A percentile compares a stretch with the other conserved stretches of the same genome.
These are phyloP conservation scores for Zygosaccharomyces bisporus DNA, from an alignment of 805 yeast genomes.

Conservation along the genomic window DNA sequence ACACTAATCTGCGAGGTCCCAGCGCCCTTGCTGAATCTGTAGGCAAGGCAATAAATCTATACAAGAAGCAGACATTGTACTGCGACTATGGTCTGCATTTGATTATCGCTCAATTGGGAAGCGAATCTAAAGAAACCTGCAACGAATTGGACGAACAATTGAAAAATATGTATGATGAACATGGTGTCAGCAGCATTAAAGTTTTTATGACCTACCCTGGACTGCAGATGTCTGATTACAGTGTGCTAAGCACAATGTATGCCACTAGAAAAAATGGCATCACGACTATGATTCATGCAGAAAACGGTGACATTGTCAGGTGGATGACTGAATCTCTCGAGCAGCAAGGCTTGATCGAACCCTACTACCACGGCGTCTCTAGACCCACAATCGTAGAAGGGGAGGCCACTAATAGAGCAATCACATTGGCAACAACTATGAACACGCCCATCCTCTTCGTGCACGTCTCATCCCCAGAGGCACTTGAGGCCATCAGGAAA, in stretches of 20 bases:
- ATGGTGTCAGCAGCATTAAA: slow-evolving; percentile 42
- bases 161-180: slow-evolving; percentile 34
- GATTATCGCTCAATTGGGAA: slow-evolving; percentile 39
- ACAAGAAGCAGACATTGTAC: slow-evolving; percentile 21
- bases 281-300: slow-evolving; percentile 52
- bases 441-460: slow-evolving; percentile 46
- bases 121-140: slow-evolving; percentile 11
- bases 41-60: slow-evolving; percentile 27
- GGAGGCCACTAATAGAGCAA: slow-evolving; percentile 49
- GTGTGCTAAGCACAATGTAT: slow-evolving; percentile 39
- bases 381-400: slow-evolving; percentile 46
- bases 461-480: slow-evolving; percentile 45
- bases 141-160: slow-evolving; percentile 32
- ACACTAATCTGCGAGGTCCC: slow-evolving; percentile 32
- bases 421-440: slow-evolving; percentile 41
- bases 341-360: slow-evolving; percentile 38
- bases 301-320: slow-evolving; percentile 45
- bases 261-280: slow-evolving; percentile 41
- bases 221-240: slow-evolving; percentile 40
- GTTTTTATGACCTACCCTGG: slow-evolving; percentile 47
- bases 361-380: slow-evolving; percentile 45
- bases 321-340: slow-evolving; percentile 41
- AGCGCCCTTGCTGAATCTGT: slow-evolving; percentile 35
- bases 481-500: slow-evolving; percentile 40
- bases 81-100: slow-evolving; percentile 51